Percentiles rank a stretch among this genome's conserved stretches.
phyloP scores from a whole-genome alignment of 768 basidiomycete genomes.

The Dentipellis sp. region DNA sequence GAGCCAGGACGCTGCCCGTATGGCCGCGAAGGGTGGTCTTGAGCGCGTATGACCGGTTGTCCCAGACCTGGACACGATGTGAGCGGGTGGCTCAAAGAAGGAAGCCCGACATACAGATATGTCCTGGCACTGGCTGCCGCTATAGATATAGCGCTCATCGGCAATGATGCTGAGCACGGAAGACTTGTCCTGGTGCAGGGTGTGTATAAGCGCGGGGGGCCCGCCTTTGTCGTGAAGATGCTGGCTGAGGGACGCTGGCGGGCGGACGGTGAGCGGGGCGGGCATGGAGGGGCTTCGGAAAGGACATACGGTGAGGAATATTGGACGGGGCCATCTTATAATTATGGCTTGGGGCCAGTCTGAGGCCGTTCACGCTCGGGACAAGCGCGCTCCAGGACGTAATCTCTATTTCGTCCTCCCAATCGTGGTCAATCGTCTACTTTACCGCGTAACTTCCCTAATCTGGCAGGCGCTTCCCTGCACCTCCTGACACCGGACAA shows the following conservation, averaged over 20 bases:
- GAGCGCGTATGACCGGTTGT: constrained; percentile 59
- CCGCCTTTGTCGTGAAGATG: constrained; percentile 1
- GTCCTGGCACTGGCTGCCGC: constrained; percentile 13
- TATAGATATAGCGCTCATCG: constrained; percentile 11
- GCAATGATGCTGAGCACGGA: constrained; percentile 9
- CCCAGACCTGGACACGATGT: constrained; percentile 62
- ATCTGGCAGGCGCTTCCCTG: too few relatives aligned
- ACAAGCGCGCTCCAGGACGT: too few relatives aligned
- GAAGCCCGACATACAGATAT: constrained; percentile 7
- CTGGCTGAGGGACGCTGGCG: constrained; percentile 11
- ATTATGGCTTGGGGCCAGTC: background rate
- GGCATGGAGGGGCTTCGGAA: background rate
- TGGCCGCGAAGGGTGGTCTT: constrained; percentile 70
- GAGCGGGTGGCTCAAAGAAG: background rate
- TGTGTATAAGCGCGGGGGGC: constrained; percentile 5
- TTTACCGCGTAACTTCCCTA: too few relatives aligned
- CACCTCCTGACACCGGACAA: too few relatives aligned
- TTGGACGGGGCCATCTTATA: background rate
- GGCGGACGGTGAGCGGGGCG: background rate
- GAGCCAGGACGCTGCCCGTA: constrained; percentile 72
- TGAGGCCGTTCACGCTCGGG: too few relatives aligned
- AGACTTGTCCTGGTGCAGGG: constrained; percentile 6
- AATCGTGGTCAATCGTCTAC: too few relatives aligned
- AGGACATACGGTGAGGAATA: constrained; percentile 6
- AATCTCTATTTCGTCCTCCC: too few relatives aligned